phyloP scores from a whole-genome alignment of 225 moss, liverwort and hornwort species.

The Pleurozium schreberi region DNA sequence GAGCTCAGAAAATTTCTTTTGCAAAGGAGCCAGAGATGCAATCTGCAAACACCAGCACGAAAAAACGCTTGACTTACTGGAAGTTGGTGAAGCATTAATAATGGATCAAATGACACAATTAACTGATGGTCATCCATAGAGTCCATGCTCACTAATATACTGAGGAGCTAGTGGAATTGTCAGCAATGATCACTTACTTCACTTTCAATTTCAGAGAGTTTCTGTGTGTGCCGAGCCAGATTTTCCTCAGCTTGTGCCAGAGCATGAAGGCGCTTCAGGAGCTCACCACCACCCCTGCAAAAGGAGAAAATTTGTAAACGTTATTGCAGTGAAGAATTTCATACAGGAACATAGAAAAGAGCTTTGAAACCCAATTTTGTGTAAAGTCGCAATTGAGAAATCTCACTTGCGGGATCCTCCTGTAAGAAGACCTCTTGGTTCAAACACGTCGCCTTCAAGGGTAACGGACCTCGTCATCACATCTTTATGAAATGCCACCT shows the following conservation, averaged over 20 bases:
- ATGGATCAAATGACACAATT: background rate
- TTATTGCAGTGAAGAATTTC: background rate
- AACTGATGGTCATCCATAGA: background rate
- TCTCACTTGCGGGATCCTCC: slow-evolving; percentile 94
- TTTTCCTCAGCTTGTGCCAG: slow-evolving; percentile 70
- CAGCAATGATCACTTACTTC: slow-evolving; percentile 37
- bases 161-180: background rate
- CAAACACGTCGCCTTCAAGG: slow-evolving; percentile 84
- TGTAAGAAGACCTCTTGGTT: slow-evolving; percentile 93
- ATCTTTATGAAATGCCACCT: slow-evolving; percentile 93
- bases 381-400: background rate
- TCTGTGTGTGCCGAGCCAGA: slow-evolving; percentile 37
- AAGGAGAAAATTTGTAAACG: background rate
- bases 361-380: background rate
- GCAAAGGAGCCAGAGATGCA: slow-evolving; percentile 55
- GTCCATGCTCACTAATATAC: background rate
- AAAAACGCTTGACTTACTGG: background rate
- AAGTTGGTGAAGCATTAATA: background rate
- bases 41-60: slow-evolving; percentile 48
- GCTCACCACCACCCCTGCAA: slow-evolving; percentile 88
- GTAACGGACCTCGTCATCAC: slow-evolving; percentile 83
- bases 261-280: slow-evolving; percentile 74
- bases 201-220: slow-evolving; percentile 56
- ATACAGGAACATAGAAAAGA: background rate
- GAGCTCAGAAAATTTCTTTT: slow-evolving; percentile 60